These are phyloP conservation scores for Clarireedia monteithiana DNA, from an alignment of 2,329 filamentous ascomycete genomes.

Conservation along the genomic window DNA sequence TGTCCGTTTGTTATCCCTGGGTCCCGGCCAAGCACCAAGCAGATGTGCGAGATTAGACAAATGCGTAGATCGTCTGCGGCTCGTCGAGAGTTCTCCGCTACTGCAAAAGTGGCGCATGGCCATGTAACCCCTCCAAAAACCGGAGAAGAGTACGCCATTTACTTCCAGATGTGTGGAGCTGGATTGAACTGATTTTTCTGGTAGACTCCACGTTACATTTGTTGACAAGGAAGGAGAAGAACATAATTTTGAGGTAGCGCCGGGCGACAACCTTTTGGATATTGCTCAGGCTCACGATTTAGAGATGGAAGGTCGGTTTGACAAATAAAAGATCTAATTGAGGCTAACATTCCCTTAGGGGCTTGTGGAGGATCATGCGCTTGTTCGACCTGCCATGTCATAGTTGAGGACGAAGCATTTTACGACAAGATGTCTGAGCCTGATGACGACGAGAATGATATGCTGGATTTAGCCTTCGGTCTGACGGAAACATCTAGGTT, in stretches of 20 bases:
- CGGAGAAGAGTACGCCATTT: slow-evolving; percentile 71
- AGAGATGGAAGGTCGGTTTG: slow-evolving; percentile 79
- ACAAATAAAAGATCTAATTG: neutral
- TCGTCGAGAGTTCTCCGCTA: slow-evolving; percentile 53
- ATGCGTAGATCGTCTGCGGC: neutral
- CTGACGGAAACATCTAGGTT: slow-evolving; percentile 58
- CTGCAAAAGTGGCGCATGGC: slow-evolving; percentile 56
- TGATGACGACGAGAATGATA: slow-evolving; percentile 60
- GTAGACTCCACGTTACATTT: slow-evolving; percentile 80
- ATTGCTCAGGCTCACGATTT: slow-evolving; percentile 92
- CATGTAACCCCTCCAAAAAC: slow-evolving; percentile 78
- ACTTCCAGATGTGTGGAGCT: neutral
- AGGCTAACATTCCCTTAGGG: slow-evolving; percentile 36
- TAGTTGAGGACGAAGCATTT: slow-evolving; percentile 55
- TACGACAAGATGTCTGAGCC: slow-evolving; percentile 57
- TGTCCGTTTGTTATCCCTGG: slow-evolving; percentile 3
- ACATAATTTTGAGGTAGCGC: slow-evolving; percentile 69
- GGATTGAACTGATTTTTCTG: slow-evolving; percentile 4
- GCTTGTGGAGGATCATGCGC: slow-evolving; percentile 82
- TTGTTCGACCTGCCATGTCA: slow-evolving; percentile 69
- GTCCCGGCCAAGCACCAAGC: slow-evolving; percentile 3
- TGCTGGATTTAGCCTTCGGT: slow-evolving; percentile 68
- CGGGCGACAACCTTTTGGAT: slow-evolving; percentile 89
- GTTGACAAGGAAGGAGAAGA: slow-evolving; percentile 80
- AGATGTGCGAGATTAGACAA: slow-evolving; percentile 3